These are phyloP conservation scores for Polyporus arcularius DNA, from an alignment of 768 basidiomycete genomes.

Conservation along the genomic window DNA sequence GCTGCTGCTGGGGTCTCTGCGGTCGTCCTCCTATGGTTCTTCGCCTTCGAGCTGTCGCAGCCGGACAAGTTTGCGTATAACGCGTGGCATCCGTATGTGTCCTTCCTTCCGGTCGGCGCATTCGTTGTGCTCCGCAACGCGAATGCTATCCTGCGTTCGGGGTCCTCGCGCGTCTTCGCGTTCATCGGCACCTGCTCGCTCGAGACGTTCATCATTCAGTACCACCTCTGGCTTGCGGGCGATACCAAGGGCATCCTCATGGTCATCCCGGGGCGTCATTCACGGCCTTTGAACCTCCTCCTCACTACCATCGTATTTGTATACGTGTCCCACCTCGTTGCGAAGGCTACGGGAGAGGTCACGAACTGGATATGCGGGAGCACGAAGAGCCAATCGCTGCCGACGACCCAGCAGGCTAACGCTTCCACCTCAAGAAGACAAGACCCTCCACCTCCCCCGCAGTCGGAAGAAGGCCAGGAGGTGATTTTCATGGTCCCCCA, in stretches of 20 bases:
- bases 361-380: constrained; percentile 59
- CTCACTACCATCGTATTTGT: constrained; percentile 78
- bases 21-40: constrained; percentile 70
- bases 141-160: constrained; percentile 67
- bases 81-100: constrained; percentile 79
- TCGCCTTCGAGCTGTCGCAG: constrained; percentile 76
- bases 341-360: constrained; percentile 72
- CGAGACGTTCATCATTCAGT: constrained; percentile 92
- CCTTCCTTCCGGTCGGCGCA: constrained; percentile 76
- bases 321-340: constrained; percentile 75
- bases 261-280: constrained; percentile 71
- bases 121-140: constrained; percentile 81
- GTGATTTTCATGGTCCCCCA: constrained; percentile 28
- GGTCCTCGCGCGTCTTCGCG: constrained; percentile 66
- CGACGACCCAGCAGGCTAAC: constrained; percentile 16
- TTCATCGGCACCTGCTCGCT: constrained; percentile 87
- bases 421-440: background rate
- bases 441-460: background rate
- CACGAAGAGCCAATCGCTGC: constrained; percentile 26
- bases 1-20: constrained; percentile 49
- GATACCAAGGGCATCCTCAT: constrained; percentile 83
- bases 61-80: constrained; percentile 88
- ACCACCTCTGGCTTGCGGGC: constrained; percentile 82
- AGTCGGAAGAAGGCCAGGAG: constrained; percentile 21
- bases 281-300: constrained; percentile 78